Evolutionary conservation across 2,329 filamentous ascomycete species (phyloP).

Genomic region (Colletotrichum australisinense): DNA sequence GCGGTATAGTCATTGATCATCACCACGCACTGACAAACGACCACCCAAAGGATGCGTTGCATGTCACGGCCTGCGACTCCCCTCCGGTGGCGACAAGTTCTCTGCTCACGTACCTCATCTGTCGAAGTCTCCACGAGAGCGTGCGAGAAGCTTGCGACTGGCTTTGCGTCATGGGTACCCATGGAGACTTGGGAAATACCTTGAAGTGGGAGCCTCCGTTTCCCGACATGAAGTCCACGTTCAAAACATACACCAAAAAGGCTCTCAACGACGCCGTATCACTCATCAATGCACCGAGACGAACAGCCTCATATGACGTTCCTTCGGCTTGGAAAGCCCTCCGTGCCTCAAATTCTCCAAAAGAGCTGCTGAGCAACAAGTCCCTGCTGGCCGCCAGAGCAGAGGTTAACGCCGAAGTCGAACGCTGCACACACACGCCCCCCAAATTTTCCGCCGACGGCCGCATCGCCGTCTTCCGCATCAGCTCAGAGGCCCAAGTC

Average conservation of each 20-base stretch:
- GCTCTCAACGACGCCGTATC: conserved; percentile 71
- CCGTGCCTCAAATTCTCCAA: conserved; percentile 59
- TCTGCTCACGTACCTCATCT: conserved; percentile 73
- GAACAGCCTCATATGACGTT: conserved; percentile 71
- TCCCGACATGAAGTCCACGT: conserved; percentile 70
- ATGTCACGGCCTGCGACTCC: conserved; percentile 72
- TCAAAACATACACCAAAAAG: conserved; percentile 72
- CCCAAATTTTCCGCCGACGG: conserved; percentile 73
- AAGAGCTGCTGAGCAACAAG: conserved; percentile 59
- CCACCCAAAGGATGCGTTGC: conserved; percentile 65
- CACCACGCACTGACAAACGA: conserved; percentile 66
- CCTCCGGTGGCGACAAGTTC: conserved; percentile 75
- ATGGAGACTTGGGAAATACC: conserved; percentile 73
- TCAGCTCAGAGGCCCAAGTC: conserved; percentile 69
- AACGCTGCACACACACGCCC: conserved; percentile 69
- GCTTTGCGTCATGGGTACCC: conserved; percentile 73
- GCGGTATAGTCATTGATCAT: conserved; percentile 72
- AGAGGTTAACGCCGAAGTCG: conserved; percentile 71
- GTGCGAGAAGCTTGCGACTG: conserved; percentile 65
- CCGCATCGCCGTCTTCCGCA: conserved; percentile 71
- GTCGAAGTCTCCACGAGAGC: conserved; percentile 63
- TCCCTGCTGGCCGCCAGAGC: conserved; percentile 64
- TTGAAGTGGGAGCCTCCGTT: conserved; percentile 76
- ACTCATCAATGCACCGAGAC: conserved; percentile 72
- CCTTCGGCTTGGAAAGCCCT: conserved; percentile 70